A percentile compares a stretch with the other conserved stretches of the same genome.
Evolutionary conservation across 2,329 filamentous ascomycete species (phyloP).

Genomic region (Penicillium crustosum): DNA sequence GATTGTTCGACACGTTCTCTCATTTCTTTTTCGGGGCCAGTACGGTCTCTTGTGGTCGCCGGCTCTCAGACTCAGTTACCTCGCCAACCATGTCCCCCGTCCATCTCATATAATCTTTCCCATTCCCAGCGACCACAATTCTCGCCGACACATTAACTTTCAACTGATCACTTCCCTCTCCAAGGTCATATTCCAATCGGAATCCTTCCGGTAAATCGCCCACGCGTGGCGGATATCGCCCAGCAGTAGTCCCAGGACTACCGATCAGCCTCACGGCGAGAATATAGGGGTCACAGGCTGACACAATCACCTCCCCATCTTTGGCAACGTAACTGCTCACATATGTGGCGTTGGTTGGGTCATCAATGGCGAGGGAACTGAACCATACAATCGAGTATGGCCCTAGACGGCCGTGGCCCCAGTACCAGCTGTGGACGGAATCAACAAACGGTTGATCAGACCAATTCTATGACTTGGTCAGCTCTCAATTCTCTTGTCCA

Average conservation of each 20-base stretch:
- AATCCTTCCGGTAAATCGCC: constrained; percentile 21
- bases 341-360: constrained; percentile 28
- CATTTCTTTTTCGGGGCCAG: background rate
- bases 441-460: constrained; percentile 37
- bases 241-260: constrained; percentile 2
- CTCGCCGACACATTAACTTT: constrained; percentile 15
- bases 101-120: constrained; percentile 25
- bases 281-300: constrained; percentile 24
- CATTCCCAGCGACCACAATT: constrained; percentile 14
- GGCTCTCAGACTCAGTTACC: constrained; percentile 1
- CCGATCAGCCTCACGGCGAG: constrained; percentile 18
- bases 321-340: constrained; percentile 34
- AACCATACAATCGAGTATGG: constrained; percentile 50
- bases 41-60: background rate
- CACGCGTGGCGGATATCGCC: constrained; percentile 20
- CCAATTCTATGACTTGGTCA: constrained; percentile 41
- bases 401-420: constrained; percentile 48
- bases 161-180: constrained; percentile 10
- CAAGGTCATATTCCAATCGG: constrained; percentile 15
- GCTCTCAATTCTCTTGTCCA: background rate
- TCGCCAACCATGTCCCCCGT: constrained; percentile 21
- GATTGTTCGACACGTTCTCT: background rate
- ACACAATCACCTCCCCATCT: constrained; percentile 28
- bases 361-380: constrained; percentile 28
- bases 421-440: constrained; percentile 43